Percentiles rank a stretch among this genome's conserved stretches.
Evolutionary conservation across 1,284 basidiomycete species (phyloP).

Genomic region (Uromyces viciae-fabae): DNA sequence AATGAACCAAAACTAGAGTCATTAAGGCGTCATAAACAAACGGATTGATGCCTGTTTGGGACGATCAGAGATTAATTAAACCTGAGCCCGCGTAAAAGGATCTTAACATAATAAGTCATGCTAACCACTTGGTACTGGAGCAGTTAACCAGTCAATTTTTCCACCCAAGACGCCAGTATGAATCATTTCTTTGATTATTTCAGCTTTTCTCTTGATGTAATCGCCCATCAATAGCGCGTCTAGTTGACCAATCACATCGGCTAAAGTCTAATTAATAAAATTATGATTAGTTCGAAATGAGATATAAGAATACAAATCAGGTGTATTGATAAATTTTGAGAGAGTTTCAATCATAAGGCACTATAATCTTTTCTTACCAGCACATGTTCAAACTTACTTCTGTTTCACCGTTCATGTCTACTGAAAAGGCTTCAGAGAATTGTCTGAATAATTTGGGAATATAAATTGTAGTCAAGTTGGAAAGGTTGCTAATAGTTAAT

Average conservation of each 20-base stretch:
- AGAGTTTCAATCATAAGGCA: no score
- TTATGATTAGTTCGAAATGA: not conserved
- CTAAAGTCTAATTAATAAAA: slow-evolving; percentile 61
- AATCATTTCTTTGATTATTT: slow-evolving; percentile 66
- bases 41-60: slow-evolving; percentile 75
- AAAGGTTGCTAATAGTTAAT: slow-evolving; percentile 83
- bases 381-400: slow-evolving; percentile 60
- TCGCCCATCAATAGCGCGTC: slow-evolving; percentile 83
- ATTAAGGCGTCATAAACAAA: slow-evolving; percentile 90
- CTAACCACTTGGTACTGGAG: slow-evolving; percentile 57
- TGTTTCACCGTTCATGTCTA: slow-evolving; percentile 71
- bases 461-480: slow-evolving; percentile 66
- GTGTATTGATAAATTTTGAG: not conserved
- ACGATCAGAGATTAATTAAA: not conserved
- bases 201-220: slow-evolving; percentile 74
- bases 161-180: slow-evolving; percentile 72
- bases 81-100: not conserved
- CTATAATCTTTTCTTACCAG: no score
- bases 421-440: slow-evolving; percentile 72
- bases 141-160: slow-evolving; percentile 84
- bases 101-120: not conserved
- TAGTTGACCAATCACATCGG: slow-evolving; percentile 73
- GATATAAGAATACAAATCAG: slow-evolving; percentile 39
- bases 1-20: slow-evolving; percentile 83
- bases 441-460: slow-evolving; percentile 77